A percentile compares a stretch with the other conserved stretches of the same genome.
These are phyloP conservation scores for Nitzschia sp. DNA, from an alignment of 108 stramenopile species.

Conservation along the genomic window DNA sequence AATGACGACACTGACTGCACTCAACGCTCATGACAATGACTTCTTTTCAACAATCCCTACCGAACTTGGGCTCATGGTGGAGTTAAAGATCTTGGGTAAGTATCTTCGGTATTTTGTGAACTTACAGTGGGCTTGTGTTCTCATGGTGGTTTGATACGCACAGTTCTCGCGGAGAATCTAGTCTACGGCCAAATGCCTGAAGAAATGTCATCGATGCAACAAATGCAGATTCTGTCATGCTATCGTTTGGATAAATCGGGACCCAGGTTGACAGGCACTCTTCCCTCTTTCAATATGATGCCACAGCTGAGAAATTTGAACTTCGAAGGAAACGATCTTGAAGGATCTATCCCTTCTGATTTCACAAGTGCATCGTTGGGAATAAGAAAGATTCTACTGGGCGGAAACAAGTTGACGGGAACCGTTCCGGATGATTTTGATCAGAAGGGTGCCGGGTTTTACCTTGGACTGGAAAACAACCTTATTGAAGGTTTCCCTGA, in stretches of 20 bases:
- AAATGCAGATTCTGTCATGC: conserved; percentile 51
- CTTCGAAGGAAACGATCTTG: conserved; percentile 57
- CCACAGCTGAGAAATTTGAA: conserved; percentile 44
- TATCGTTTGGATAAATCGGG: conserved; percentile 22
- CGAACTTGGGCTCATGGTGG: conserved; percentile 25
- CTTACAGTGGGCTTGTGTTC: no score
- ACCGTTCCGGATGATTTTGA: conserved; percentile 37
- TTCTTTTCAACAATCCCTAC: conserved; percentile 40
- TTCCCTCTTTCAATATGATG: conserved; percentile 24
- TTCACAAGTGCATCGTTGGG: conserved; percentile 22
- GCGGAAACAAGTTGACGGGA: conserved; percentile 49
- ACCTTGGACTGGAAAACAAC: conserved; percentile 60
- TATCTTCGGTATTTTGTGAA: conserved; percentile 24
- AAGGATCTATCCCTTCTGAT: conserved; percentile 25
- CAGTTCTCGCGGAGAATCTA: conserved; percentile 52
- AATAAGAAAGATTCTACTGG: conserved; percentile 32
- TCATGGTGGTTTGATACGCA: conserved; percentile 7
- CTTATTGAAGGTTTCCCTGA: conserved; percentile 37
- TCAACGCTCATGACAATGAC: conserved; percentile 60
- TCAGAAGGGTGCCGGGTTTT: conserved; percentile 24
- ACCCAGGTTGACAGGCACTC: conserved; percentile 17
- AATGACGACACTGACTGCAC: conserved; percentile 49
- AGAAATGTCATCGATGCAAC: conserved; percentile 52
- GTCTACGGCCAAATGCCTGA: conserved; percentile 54
- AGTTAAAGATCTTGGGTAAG: conserved; percentile 34